phyloP scores from a whole-genome alignment of 2,329 filamentous ascomycete genomes.

The Cladophialophora chaetospira region DNA sequence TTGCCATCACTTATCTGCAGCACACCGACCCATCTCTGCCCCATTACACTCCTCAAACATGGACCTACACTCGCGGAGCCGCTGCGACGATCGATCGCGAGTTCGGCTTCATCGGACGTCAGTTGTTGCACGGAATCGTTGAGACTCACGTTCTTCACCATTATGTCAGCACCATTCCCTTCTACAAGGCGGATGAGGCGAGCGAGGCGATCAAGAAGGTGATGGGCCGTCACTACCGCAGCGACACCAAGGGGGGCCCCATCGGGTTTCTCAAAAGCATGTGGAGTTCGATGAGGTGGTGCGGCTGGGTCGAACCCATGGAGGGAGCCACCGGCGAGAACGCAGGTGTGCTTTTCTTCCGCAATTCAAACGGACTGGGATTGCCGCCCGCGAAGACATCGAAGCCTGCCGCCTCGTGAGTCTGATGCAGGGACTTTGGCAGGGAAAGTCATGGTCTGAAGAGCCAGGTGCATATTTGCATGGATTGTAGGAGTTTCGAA shows the following conservation, averaged over 20 bases:
- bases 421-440: background rate
- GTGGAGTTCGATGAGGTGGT: slow-evolving; percentile 79
- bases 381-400: slow-evolving; percentile 47
- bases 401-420: slow-evolving; percentile 17
- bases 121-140: slow-evolving; percentile 91
- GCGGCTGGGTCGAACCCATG: slow-evolving; percentile 96
- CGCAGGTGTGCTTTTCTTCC: slow-evolving; percentile 88
- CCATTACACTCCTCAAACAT: slow-evolving; percentile 82
- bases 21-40: slow-evolving; percentile 94
- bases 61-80: slow-evolving; percentile 92
- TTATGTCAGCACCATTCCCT: slow-evolving; percentile 93
- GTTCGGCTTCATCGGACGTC: slow-evolving; percentile 91
- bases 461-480: background rate
- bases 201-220: slow-evolving; percentile 90
- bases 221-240: slow-evolving; percentile 94
- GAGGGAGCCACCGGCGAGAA: slow-evolving; percentile 76
- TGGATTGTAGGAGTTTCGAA: background rate
- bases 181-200: slow-evolving; percentile 95
- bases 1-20: slow-evolving; percentile 96
- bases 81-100: slow-evolving; percentile 96
- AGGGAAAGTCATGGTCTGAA: background rate
- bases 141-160: slow-evolving; percentile 98
- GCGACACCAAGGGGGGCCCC: slow-evolving; percentile 74
- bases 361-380: slow-evolving; percentile 88
- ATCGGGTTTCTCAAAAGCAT: slow-evolving; percentile 82